These are phyloP conservation scores for Hibiscus trionum DNA, from an alignment of 345 rosid genomes.

Conservation along the genomic window DNA sequence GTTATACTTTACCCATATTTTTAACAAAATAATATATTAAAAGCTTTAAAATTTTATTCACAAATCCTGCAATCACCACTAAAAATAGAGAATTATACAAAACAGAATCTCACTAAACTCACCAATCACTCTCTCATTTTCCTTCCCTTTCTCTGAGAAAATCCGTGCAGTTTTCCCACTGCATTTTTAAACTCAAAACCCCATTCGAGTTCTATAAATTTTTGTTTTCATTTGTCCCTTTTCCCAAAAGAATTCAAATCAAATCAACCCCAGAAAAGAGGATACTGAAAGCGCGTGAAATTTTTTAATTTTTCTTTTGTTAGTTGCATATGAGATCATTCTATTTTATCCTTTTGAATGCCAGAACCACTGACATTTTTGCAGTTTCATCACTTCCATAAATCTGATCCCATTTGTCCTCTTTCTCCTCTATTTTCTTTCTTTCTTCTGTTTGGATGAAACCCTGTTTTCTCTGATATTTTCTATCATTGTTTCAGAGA, in stretches of 20 bases:
- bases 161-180: neutral
- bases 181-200: neutral
- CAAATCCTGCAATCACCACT: neutral
- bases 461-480: neutral
- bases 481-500: neutral
- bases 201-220: neutral
- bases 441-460: neutral
- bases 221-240: neutral
- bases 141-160: neutral
- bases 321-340: neutral
- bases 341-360: neutral
- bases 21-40: no score
- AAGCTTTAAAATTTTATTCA: neutral
- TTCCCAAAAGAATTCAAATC: neutral
- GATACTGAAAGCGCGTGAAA: slow-evolving; percentile 3
- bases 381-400: neutral
- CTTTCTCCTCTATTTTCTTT: neutral
- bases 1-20: no score
- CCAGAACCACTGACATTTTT: slow-evolving; percentile 1
- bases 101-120: neutral
- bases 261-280: neutral
- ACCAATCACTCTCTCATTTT: neutral
- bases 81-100: neutral
- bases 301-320: neutral
- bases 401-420: slow-evolving; percentile 6